Percentiles rank a stretch among this genome's conserved stretches.
Evolutionary conservation across 2,329 filamentous ascomycete species (phyloP).

Genomic region (Alternaria brassicae): DNA sequence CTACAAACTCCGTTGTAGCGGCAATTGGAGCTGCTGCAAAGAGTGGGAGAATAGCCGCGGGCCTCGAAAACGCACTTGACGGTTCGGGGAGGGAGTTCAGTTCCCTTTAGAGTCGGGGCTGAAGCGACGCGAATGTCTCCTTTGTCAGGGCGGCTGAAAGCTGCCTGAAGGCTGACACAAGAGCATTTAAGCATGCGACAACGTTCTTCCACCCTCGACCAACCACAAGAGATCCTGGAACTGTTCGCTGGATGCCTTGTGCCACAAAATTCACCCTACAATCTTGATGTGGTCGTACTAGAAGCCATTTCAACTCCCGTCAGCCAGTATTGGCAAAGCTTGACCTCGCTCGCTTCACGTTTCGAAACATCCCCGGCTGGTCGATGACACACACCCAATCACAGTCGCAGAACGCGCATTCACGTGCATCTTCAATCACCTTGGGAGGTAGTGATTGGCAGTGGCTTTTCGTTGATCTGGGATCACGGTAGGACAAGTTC

Average conservation of each 20-base stretch:
- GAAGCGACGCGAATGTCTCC: background rate
- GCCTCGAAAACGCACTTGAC: background rate
- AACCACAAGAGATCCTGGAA: background rate
- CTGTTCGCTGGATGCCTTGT: background rate
- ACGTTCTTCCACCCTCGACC: background rate
- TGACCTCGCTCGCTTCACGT: constrained; percentile 31
- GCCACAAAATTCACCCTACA: background rate
- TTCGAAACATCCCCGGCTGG: constrained; percentile 29
- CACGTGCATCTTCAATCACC: constrained; percentile 17
- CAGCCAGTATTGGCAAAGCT: constrained; percentile 29
- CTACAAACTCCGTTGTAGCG: background rate
- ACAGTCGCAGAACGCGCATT: constrained; percentile 7
- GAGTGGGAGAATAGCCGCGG: background rate
- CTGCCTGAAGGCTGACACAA: background rate
- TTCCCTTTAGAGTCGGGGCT: background rate
- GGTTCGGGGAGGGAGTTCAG: background rate
- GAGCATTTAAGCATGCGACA: background rate
- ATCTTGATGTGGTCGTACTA: background rate
- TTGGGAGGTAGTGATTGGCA: constrained; percentile 21
- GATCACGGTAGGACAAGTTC: background rate
- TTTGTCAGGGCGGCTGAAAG: background rate
- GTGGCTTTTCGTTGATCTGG: background rate
- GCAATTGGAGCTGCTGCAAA: background rate
- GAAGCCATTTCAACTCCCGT: constrained; percentile 7
- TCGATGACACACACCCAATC: constrained; percentile 24